Evolutionary conservation across 768 basidiomycete species (phyloP).

Genomic region (Melanogaster broomeanus): DNA sequence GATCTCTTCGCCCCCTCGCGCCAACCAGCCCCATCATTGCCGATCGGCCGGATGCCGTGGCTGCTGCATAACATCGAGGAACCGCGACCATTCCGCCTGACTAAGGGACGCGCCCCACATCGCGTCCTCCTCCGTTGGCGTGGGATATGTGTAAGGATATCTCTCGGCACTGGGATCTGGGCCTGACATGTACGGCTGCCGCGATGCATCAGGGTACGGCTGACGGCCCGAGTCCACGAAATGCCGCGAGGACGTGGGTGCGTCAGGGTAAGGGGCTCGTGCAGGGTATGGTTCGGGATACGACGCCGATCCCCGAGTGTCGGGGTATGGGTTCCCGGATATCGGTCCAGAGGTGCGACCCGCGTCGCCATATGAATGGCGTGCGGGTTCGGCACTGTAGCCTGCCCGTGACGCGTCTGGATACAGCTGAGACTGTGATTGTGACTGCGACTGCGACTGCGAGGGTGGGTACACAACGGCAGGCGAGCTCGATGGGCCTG

Average conservation of each 20-base stretch:
- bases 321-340: constrained; percentile 32
- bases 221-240: constrained; percentile 21
- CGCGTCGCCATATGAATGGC: constrained; percentile 24
- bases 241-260: constrained; percentile 21
- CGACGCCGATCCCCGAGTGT: constrained; percentile 19
- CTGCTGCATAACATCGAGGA: constrained; percentile 66
- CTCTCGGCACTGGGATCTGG: constrained; percentile 20
- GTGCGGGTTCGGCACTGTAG: constrained; percentile 21
- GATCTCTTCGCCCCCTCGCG: background rate
- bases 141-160: constrained; percentile 42
- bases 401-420: constrained; percentile 21
- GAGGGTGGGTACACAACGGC: constrained; percentile 27
- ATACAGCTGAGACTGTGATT: constrained; percentile 27
- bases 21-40: constrained; percentile 14
- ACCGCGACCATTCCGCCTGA: constrained; percentile 71
- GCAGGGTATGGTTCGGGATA: constrained; percentile 27
- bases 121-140: constrained; percentile 52
- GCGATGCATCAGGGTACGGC: constrained; percentile 27
- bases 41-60: constrained; percentile 33
- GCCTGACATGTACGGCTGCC: constrained; percentile 26
- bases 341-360: constrained; percentile 14
- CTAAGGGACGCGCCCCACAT: constrained; percentile 82
- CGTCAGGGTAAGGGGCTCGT: constrained; percentile 26
- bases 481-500: constrained; percentile 24
- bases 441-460: too few relatives aligned